Evolutionary conservation across 2,329 filamentous ascomycete genomes (phyloP).

Genomic region (Ascosphaera acerosa): DNA sequence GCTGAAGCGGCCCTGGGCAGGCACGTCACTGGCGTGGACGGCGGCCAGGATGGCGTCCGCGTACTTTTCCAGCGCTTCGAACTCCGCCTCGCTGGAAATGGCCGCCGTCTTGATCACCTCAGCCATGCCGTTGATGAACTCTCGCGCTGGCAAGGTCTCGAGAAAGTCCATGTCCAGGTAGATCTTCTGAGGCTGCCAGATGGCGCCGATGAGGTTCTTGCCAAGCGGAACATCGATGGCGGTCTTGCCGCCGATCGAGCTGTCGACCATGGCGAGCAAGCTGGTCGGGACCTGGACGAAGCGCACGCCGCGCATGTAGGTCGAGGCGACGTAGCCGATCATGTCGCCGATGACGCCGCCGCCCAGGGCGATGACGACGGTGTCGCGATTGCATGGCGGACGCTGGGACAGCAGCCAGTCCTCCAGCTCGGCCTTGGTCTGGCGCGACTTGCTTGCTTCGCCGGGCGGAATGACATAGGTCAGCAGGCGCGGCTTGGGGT

Average conservation of each 20-base stretch:
- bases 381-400: constrained; percentile 69
- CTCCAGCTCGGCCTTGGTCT: constrained; percentile 86
- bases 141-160: constrained; percentile 65
- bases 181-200: constrained; percentile 86
- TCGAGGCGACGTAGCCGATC: constrained; percentile 91
- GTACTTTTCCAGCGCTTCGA: constrained; percentile 58
- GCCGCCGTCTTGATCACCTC: constrained; percentile 96
- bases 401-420: constrained; percentile 86
- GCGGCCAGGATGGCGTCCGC: constrained; percentile 50
- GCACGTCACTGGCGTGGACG: constrained; percentile 34
- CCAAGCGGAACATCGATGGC: constrained; percentile 90
- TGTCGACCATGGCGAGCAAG: constrained; percentile 90
- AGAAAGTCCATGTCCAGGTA: constrained; percentile 88
- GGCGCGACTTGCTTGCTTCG: constrained; percentile 76
- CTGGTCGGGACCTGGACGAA: constrained; percentile 95
- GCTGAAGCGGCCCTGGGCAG: constrained; percentile 34
- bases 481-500: constrained; percentile 39
- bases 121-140: constrained; percentile 97
- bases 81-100: constrained; percentile 80
- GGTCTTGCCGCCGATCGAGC: constrained; percentile 93
- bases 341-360: constrained; percentile 95
- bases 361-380: constrained; percentile 78
- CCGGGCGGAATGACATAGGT: constrained; percentile 73
- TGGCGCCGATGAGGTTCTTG: constrained; percentile 86
- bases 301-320: constrained; percentile 91